Conservation (phyloP, 495 filamentous ascomycete genomes). For the Chaetomidium leptoderma region DNA sequence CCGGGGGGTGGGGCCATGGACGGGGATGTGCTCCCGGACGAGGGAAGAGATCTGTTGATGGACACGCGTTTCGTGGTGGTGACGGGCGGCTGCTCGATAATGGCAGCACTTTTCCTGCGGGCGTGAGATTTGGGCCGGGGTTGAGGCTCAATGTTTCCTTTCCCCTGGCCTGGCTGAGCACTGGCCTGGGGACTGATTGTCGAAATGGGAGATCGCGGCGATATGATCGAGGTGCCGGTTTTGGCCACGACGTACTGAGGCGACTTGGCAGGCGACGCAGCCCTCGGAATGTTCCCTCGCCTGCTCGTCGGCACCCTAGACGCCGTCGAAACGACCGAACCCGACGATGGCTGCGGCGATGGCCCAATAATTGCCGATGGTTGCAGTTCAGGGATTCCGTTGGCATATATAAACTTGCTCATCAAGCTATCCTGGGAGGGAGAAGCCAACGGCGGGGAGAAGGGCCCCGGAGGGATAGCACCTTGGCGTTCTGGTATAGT, state of each 20-base stretch:
- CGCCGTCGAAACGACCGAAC: constrained; percentile 41
- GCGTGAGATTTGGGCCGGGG: constrained; percentile 12
- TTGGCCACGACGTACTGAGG: constrained; percentile 29
- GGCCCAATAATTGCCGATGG: constrained; percentile 24
- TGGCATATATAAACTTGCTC: constrained; percentile 77
- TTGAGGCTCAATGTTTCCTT: background rate
- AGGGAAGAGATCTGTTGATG: constrained; percentile 21
- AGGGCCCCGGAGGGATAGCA: constrained; percentile 25
- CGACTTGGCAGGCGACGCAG: constrained; percentile 43
- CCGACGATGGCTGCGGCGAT: constrained; percentile 29
- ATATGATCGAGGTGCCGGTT: constrained; percentile 13
- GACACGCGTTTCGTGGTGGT: constrained; percentile 24
- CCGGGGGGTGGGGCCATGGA: constrained; percentile 10
- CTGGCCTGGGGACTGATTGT: constrained; percentile 5
- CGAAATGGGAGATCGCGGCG: constrained; percentile 22
- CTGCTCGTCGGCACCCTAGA: constrained; percentile 35
- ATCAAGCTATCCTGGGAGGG: constrained; percentile 31
- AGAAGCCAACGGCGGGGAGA: constrained; percentile 35
- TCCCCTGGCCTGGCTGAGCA: constrained; percentile 11
- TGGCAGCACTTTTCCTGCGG: constrained; percentile 28
- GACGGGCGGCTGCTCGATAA: constrained; percentile 29
- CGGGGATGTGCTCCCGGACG: constrained; percentile 26
- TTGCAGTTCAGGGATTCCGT: constrained; percentile 47
- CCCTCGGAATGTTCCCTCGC: constrained; percentile 34
- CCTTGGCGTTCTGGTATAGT: constrained; percentile 26